Evolutionary conservation across 2,329 filamentous ascomycete genomes (phyloP).

Genomic region (Aspergillus caelatus): DNA sequence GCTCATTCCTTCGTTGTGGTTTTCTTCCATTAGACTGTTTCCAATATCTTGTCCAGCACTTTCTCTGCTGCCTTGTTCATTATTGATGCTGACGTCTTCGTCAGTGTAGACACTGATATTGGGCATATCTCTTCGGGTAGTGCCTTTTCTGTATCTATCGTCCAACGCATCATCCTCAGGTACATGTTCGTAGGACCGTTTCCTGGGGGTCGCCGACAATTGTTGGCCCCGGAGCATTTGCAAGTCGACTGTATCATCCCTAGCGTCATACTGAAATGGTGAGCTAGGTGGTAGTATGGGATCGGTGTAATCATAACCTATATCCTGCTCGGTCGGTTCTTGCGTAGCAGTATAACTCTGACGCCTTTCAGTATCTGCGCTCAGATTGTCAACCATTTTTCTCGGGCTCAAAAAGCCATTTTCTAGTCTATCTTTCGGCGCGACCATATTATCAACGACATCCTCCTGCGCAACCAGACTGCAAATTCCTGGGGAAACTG

Average conservation of each 20-base stretch:
- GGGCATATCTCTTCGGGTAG: constrained; percentile 23
- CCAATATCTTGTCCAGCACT: constrained; percentile 26
- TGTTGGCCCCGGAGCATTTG: constrained; percentile 24
- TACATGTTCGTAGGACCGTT: constrained; percentile 25
- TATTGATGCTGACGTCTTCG: constrained; percentile 27
- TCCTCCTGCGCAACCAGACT: constrained; percentile 18
- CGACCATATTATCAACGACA: constrained; percentile 19
- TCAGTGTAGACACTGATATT: constrained; percentile 32
- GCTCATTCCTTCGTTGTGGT: constrained; percentile 46
- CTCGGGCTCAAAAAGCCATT: constrained; percentile 32
- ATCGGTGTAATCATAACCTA: constrained; percentile 26
- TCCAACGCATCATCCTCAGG: constrained; percentile 19
- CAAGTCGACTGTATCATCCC: constrained; percentile 39
- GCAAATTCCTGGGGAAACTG: constrained; percentile 30
- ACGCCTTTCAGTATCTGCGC: constrained; percentile 16
- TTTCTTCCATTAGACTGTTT: constrained; percentile 42
- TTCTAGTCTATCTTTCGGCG: constrained; percentile 24
- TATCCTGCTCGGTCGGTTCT: constrained; percentile 21
- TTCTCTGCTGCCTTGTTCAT: constrained; percentile 22
- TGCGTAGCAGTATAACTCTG: constrained; percentile 18
- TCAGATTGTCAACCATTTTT: constrained; percentile 21
- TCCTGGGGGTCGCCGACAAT: constrained; percentile 23
- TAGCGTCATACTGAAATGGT: constrained; percentile 38
- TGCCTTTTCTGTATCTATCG: constrained; percentile 33
- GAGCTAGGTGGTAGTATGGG: constrained; percentile 36